Evolutionary conservation across 1,284 basidiomycete species (phyloP).

Genomic region (Moesziomyces antarcticus): DNA sequence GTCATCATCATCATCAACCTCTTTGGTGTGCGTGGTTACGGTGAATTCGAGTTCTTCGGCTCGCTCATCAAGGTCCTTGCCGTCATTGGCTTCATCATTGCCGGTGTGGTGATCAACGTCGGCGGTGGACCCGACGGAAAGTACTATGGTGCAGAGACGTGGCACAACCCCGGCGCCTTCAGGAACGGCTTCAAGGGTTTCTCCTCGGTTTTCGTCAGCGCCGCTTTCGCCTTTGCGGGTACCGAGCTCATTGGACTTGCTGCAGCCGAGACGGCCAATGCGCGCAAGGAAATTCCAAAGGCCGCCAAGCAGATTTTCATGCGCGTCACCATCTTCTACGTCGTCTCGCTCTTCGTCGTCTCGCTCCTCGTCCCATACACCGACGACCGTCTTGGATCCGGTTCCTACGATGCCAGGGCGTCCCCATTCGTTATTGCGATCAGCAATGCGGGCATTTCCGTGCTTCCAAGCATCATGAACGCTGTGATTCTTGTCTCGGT

Average conservation of each 20-base stretch:
- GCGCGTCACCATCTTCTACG: slow-evolving; percentile 72
- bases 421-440: slow-evolving; percentile 72
- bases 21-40: slow-evolving; percentile 65
- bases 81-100: slow-evolving; percentile 64
- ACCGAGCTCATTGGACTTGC: slow-evolving; percentile 75
- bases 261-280: slow-evolving; percentile 73
- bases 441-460: slow-evolving; percentile 68
- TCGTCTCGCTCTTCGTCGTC: slow-evolving; percentile 72
- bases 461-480: slow-evolving; percentile 71
- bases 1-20: slow-evolving; percentile 60
- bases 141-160: slow-evolving; percentile 59
- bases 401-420: slow-evolving; percentile 68
- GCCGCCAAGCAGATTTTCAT: slow-evolving; percentile 71
- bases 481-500: slow-evolving; percentile 69
- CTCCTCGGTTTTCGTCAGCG: slow-evolving; percentile 60
- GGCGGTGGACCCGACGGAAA: slow-evolving; percentile 57
- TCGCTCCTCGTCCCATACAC: slow-evolving; percentile 72
- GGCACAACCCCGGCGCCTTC: slow-evolving; percentile 63
- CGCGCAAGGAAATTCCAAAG: slow-evolving; percentile 70
- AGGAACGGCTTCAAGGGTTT: slow-evolving; percentile 66
- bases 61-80: slow-evolving; percentile 64
- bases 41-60: slow-evolving; percentile 62
- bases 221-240: slow-evolving; percentile 65
- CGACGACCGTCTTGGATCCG: slow-evolving; percentile 50
- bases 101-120: slow-evolving; percentile 60